phyloP scores from a whole-genome alignment of 2,329 filamentous ascomycete species.

The Hypoxylon sp. region DNA sequence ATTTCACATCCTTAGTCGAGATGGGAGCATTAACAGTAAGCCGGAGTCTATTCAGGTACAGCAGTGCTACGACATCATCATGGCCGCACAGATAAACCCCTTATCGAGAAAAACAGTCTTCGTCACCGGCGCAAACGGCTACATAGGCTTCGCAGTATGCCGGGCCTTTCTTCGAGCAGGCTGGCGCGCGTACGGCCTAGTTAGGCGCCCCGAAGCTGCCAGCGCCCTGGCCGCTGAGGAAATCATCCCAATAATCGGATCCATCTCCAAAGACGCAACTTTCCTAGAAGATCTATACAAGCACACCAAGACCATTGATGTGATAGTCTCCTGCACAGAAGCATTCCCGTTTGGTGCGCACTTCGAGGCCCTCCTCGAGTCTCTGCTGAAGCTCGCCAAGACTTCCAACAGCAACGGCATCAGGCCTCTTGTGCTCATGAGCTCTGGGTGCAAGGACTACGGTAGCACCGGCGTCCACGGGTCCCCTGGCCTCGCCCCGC shows the following conservation, averaged over 20 bases:
- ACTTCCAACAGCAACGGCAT: slow-evolving; percentile 54
- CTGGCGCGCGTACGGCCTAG: slow-evolving; percentile 62
- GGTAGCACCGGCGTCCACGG: slow-evolving; percentile 56
- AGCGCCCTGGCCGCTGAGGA: slow-evolving; percentile 55
- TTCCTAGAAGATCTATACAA: slow-evolving; percentile 51
- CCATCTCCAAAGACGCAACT: slow-evolving; percentile 52
- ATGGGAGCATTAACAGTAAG: slow-evolving; percentile 2
- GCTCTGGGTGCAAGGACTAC: slow-evolving; percentile 67
- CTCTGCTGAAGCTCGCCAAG: slow-evolving; percentile 56
- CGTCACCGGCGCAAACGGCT: slow-evolving; percentile 65
- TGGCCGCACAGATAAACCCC: slow-evolving; percentile 20
- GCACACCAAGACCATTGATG: slow-evolving; percentile 56
- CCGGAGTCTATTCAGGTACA: neutral
- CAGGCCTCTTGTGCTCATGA: slow-evolving; percentile 61
- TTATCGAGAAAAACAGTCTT: slow-evolving; percentile 55
- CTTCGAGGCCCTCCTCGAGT: slow-evolving; percentile 55
- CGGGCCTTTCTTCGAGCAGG: slow-evolving; percentile 63
- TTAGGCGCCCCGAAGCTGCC: slow-evolving; percentile 56
- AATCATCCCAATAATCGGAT: slow-evolving; percentile 59
- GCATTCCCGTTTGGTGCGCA: slow-evolving; percentile 58
- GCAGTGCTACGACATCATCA: slow-evolving; percentile 11
- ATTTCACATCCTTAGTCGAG: neutral
- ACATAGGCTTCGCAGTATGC: slow-evolving; percentile 62
- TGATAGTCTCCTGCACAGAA: slow-evolving; percentile 62
- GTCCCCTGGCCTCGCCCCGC: slow-evolving; percentile 56